These are phyloP conservation scores for Anisogramma anomala DNA, from an alignment of 2,329 filamentous ascomycete species.

Conservation along the genomic window DNA sequence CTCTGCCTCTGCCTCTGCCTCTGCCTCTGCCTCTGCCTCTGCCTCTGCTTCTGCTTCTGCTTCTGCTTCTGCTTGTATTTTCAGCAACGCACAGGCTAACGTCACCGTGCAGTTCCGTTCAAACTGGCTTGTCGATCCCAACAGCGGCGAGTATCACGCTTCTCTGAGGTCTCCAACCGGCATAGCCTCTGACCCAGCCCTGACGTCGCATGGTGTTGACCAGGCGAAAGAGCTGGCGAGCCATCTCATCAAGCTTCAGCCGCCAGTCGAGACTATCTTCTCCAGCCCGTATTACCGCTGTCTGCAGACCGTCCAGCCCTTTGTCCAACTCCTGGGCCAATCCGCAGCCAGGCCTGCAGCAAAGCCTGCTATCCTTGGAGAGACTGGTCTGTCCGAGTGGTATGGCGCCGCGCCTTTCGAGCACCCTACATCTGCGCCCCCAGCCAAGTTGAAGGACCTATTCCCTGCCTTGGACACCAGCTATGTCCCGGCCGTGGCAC, in stretches of 20 bases:
- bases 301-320: conserved; percentile 69
- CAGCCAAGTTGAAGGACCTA: conserved; percentile 48
- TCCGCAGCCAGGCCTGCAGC: conserved; percentile 17
- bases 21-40: too few relatives aligned
- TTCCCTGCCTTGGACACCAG: conserved; percentile 52
- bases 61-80: conserved; percentile 1
- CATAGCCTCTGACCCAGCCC: conserved; percentile 74
- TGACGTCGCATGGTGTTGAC: conserved; percentile 75
- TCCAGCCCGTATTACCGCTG: conserved; percentile 80
- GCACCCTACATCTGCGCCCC: conserved; percentile 65
- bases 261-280: conserved; percentile 66
- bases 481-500: conserved; percentile 54
- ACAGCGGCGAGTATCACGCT: conserved; percentile 66
- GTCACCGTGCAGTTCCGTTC: conserved; percentile 96
- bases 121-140: conserved; percentile 75
- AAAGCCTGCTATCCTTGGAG: conserved; percentile 34
- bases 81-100: too few relatives aligned
- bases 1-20: too few relatives aligned
- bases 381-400: conserved; percentile 66
- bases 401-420: conserved; percentile 78
- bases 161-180: conserved; percentile 71
- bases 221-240: conserved; percentile 69
- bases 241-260: conserved; percentile 50
- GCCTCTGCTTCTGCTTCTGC: conserved; percentile 12
- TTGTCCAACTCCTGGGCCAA: conserved; percentile 33